Base-by-base conservation (phyloP, 768 basidiomycete species). In the Porpolomopsis calyptriformis region DNA sequence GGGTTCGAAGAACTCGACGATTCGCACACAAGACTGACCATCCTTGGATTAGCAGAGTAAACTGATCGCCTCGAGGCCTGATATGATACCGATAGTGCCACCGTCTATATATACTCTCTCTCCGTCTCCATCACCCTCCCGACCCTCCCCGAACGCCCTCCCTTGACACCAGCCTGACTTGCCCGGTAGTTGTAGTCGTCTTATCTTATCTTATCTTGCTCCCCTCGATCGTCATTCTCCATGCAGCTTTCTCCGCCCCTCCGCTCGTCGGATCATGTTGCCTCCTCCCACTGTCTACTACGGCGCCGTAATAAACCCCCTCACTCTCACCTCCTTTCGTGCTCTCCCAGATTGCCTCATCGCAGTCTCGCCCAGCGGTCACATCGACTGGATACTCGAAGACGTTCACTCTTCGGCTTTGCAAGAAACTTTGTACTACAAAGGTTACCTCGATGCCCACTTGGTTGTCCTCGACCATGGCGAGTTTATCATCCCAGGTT, bases 401-500 rank as follows among this genome's bases (percentile, higher is more conserved):
- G 68, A 84, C 59, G 77, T 87, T 14, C 60, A 58, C 24, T 55
- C 63, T 10, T 60, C 68, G 39, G 57, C 59, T 41, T 53, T 86
- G 6, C 72, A 71, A 57, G 68, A 77, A 16, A 64, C 66, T 2
- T 60, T 85, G 39, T 66, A 68, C 0, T 60, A 63, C 36, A 74
- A 78, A 50, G 82, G 78, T n/a, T 56, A 66, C 16, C 37, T 61
- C 7, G 64, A 73, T 35, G 57, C 73, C 4, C 60, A 73, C 16
- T 55, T 78, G 4, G 57, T 73, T 7, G 46, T 47, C n/a, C 57
- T 81, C 39, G 61, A 60, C 9, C 60, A 69, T 2, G 77, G 77
- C 12, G 70, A 80, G 52, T 92, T 91, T 57, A 55, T 94, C 46
- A 76, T 89, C 57, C 92, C 92, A 4, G 92, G 92, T 3, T 78